Conservation (phyloP, 2,329 filamentous ascomycete species). For the Anthostomella pinea region DNA sequence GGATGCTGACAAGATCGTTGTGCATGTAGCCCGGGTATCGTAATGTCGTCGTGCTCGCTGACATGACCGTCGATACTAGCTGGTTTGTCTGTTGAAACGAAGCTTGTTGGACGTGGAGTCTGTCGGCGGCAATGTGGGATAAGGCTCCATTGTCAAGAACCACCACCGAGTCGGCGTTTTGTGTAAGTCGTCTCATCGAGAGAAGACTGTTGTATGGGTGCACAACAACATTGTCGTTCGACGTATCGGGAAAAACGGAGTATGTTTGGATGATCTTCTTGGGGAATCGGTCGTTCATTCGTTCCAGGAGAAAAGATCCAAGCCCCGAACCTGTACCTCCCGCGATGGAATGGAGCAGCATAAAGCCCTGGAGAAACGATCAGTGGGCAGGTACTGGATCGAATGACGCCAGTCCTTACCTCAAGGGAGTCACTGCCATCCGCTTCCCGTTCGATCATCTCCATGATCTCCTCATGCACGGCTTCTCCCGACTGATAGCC, state of each 20-base stretch:
- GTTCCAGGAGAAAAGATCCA: constrained; percentile 89
- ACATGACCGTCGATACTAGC: constrained; percentile 97
- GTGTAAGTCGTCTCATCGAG: constrained; percentile 83
- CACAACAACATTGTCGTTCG: constrained; percentile 88
- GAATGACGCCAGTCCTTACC: constrained; percentile 40
- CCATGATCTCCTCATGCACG: constrained; percentile 95
- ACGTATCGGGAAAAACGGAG: constrained; percentile 94
- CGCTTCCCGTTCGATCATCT: constrained; percentile 98
- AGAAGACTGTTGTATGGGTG: constrained; percentile 98
- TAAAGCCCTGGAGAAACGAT: constrained; percentile 68
- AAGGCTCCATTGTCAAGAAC: constrained; percentile 95
- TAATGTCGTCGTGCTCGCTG: constrained; percentile 91
- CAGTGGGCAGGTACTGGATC: neutral
- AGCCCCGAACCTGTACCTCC: constrained; percentile 95
- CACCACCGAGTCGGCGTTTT: constrained; percentile 96
- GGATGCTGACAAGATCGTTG: constrained; percentile 95
- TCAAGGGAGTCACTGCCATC: constrained; percentile 97
- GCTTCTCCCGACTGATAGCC: constrained; percentile 90
- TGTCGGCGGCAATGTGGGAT: constrained; percentile 88
- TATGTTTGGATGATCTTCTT: constrained; percentile 99
- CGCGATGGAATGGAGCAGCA: constrained; percentile 97
- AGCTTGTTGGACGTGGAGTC: constrained; percentile 90
- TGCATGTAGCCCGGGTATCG: constrained; percentile 99
- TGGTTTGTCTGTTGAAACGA: constrained; percentile 98
- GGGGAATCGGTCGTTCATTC: constrained; percentile 94